phyloP scores from a whole-genome alignment of 2,329 filamentous ascomycete species.

The Sporothrix pallida region DNA sequence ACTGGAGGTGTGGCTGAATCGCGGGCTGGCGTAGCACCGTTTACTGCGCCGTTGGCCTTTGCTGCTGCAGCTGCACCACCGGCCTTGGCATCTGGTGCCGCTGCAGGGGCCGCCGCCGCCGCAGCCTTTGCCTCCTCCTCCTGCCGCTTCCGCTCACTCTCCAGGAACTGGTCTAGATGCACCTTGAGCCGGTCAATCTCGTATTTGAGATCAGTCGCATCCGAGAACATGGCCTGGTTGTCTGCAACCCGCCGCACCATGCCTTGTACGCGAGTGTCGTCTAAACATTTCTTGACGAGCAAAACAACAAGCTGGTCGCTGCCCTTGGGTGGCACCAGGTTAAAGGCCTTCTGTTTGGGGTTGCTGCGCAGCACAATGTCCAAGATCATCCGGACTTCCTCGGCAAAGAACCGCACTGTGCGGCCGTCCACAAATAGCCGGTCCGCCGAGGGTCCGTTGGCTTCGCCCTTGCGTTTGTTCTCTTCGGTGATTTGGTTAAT shows the following conservation, averaged over 20 bases:
- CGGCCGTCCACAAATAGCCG: slow-evolving; percentile 60
- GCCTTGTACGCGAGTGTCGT: slow-evolving; percentile 55
- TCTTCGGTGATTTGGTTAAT: slow-evolving; percentile 77
- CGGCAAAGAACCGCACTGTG: slow-evolving; percentile 65
- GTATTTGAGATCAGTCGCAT: slow-evolving; percentile 52
- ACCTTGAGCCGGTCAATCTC: slow-evolving; percentile 56
- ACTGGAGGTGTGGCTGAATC: neutral
- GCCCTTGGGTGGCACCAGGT: slow-evolving; percentile 59
- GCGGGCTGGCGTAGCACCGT: slow-evolving; percentile 37
- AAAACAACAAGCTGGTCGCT: slow-evolving; percentile 63
- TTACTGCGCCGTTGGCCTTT: slow-evolving; percentile 42
- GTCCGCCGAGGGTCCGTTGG: slow-evolving; percentile 61
- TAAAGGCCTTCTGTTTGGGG: slow-evolving; percentile 59
- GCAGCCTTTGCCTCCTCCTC: slow-evolving; percentile 39
- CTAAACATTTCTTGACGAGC: slow-evolving; percentile 62
- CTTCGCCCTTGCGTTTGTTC: slow-evolving; percentile 58
- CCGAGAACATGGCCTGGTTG: slow-evolving; percentile 56
- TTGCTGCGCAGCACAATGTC: slow-evolving; percentile 66
- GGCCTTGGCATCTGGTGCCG: neutral
- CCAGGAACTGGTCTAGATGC: slow-evolving; percentile 8
- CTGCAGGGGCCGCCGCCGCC: neutral
- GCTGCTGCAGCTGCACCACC: neutral
- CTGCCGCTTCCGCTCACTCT: slow-evolving; percentile 33
- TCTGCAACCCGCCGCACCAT: slow-evolving; percentile 62
- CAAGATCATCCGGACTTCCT: slow-evolving; percentile 62